phyloP scores from a whole-genome alignment of 1,284 basidiomycete genomes.

The Limonomyces culmigenus region DNA sequence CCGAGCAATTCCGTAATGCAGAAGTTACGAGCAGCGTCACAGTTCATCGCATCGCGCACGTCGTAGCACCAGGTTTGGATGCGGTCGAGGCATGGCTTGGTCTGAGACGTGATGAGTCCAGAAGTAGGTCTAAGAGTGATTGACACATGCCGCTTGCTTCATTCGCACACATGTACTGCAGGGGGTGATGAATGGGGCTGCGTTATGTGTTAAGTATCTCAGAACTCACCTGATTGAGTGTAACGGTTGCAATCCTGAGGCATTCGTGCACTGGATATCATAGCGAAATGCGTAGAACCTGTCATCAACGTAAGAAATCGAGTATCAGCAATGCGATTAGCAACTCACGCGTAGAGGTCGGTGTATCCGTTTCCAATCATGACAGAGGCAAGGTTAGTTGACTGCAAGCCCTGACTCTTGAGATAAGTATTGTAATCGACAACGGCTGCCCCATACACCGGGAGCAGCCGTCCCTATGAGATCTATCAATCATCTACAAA shows the following conservation, averaged over 20 bases:
- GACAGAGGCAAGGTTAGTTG: slow-evolving; percentile 60
- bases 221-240: slow-evolving; percentile 15
- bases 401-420: slow-evolving; percentile 34
- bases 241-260: slow-evolving; percentile 24
- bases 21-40: slow-evolving; percentile 29
- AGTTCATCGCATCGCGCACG: slow-evolving; percentile 31
- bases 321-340: too few species aligned
- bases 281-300: neutral
- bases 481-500: too few species aligned
- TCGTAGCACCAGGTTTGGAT: slow-evolving; percentile 25
- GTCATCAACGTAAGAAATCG: neutral
- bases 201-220: too few species aligned
- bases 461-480: too few species aligned
- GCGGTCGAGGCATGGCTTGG: slow-evolving; percentile 34
- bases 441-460: slow-evolving; percentile 61
- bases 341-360: too few species aligned
- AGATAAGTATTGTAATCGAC: slow-evolving; percentile 57
- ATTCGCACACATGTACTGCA: slow-evolving; percentile 25
- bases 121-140: too few species aligned
- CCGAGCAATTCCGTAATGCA: slow-evolving; percentile 20
- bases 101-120: too few species aligned
- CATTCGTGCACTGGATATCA: slow-evolving; percentile 31
- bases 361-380: too few species aligned
- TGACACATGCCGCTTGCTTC: slow-evolving; percentile 29
- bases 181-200: too few species aligned